Evolutionary conservation across 768 basidiomycete genomes (phyloP), one percentile per base, ranked within the genome.

Genomic region (Lyophyllum semitale): DNA sequence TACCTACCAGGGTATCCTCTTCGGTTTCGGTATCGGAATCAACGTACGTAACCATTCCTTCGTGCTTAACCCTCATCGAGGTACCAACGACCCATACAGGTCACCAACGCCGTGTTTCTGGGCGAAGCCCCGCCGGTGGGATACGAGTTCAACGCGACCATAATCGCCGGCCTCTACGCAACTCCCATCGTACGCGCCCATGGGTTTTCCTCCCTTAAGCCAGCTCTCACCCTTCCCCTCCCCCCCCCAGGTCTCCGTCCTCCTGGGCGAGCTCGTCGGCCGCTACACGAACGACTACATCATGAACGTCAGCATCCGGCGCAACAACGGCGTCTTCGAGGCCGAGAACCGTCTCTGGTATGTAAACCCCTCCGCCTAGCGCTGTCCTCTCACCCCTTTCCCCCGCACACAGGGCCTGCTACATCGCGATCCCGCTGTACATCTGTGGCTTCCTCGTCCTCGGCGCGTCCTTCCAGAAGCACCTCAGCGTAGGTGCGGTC

Each of bases 71-170:
- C 2, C 13, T n/a, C 18, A 29, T 17, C 30, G 25, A 27, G 22
- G 25, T 51, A 32, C 40, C 44, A 22, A 49, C 26, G 13, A n/a
- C 41, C 1, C 42, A 51, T 33, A 15, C 50, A 87, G 81, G 82
- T 84, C 17, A 90, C 86, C 1, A 85, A 83, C 55, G 83, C 81
- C 0, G 83, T 87, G 1, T 88, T 88, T 71, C 68, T 88, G 1
- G 84, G 83, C 5, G 71, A 71, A 3, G 83, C 83, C 0, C 72
- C 73, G 1, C 84, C 84, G 0, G 59, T 77, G 9, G 87, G 81
- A n/a, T 87, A 74, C 57, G 83, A 78, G 0, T 80, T 82, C 61
- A 73, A 68, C 27, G 73, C 72, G 52, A 77, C 74, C 49, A 78
- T 75, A 12, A 80, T 82, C 44, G 77, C 85, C 0, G 83, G 80